phyloP scores from a whole-genome alignment of 495 filamentous ascomycete genomes.

The Talaromyces trachyspermus region DNA sequence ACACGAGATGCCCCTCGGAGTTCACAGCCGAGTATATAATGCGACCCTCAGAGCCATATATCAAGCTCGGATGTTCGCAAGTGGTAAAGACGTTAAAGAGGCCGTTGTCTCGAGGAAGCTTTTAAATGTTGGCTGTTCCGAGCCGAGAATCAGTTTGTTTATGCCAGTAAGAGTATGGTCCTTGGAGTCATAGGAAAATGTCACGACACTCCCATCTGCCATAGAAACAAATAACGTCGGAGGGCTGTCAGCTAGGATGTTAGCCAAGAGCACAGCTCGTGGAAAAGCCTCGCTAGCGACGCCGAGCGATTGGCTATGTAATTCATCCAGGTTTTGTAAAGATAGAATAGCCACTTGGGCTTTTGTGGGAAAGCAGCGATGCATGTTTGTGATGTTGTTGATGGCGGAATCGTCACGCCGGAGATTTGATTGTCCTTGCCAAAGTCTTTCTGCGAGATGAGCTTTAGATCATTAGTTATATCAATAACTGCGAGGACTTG shows the following conservation, averaged over 20 bases:
- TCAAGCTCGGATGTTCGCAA: conserved; percentile 87
- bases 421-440: conserved; percentile 66
- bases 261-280: conserved; percentile 69
- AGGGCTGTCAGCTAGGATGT: conserved; percentile 53
- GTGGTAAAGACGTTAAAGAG: conserved; percentile 84
- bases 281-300: conserved; percentile 63
- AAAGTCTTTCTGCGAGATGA: conserved; percentile 52
- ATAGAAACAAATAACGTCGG: conserved; percentile 87
- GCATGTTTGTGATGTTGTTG: conserved; percentile 44
- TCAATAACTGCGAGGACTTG: conserved; percentile 57
- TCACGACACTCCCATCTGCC: conserved; percentile 88
- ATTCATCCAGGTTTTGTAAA: conserved; percentile 52
- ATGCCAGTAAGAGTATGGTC: conserved; percentile 56
- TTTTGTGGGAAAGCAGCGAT: conserved; percentile 82
- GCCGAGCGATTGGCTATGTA: conserved; percentile 53
- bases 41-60: conserved; percentile 80
- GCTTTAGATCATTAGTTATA: conserved; percentile 48
- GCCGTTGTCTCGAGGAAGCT: conserved; percentile 56
- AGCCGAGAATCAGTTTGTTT: conserved; percentile 80
- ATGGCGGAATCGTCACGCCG: conserved; percentile 62
- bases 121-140: conserved; percentile 74
- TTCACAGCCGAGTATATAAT: conserved; percentile 95
- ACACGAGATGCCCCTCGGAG: conserved; percentile 75
- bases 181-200: conserved; percentile 60
- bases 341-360: conserved; percentile 65